phyloP scores from a whole-genome alignment of 75 land plant species.

The Cryptomeria japonica region DNA sequence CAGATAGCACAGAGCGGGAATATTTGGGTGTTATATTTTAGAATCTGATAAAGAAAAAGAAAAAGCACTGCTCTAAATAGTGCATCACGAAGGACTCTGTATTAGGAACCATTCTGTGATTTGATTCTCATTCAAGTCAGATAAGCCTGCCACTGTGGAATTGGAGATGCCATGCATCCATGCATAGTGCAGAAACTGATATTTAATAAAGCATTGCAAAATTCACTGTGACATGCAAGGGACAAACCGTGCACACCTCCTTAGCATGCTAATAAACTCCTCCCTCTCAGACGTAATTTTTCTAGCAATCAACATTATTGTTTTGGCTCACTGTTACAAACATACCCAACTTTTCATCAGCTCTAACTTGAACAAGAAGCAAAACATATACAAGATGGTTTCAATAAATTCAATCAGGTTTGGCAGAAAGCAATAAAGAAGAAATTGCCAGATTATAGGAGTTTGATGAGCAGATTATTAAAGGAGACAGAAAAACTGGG shows the following conservation, averaged over 20 bases:
- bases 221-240: background rate
- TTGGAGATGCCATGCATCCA: background rate
- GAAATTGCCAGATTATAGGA: background rate
- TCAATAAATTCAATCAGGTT: too few relatives aligned
- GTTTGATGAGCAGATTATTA: background rate
- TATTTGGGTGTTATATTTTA: too few relatives aligned
- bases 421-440: background rate
- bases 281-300: background rate
- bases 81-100: background rate
- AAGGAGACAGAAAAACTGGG: background rate
- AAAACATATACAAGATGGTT: background rate
- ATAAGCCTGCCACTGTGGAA: background rate
- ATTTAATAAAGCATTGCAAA: background rate
- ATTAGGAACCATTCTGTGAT: background rate
- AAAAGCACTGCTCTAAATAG: background rate
- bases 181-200: background rate
- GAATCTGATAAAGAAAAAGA: background rate
- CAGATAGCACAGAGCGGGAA: too few relatives aligned
- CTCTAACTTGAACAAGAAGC: background rate
- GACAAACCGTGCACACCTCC: background rate
- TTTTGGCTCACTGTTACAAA: background rate
- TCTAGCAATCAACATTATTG: background rate
- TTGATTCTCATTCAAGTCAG: background rate
- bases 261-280: background rate
- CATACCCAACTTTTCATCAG: background rate